Percentiles rank a stretch among this genome's conserved stretches.
These are phyloP conservation scores for Alternaria sp. DNA, from an alignment of 2,329 filamentous ascomycete genomes.

Conservation along the genomic window DNA sequence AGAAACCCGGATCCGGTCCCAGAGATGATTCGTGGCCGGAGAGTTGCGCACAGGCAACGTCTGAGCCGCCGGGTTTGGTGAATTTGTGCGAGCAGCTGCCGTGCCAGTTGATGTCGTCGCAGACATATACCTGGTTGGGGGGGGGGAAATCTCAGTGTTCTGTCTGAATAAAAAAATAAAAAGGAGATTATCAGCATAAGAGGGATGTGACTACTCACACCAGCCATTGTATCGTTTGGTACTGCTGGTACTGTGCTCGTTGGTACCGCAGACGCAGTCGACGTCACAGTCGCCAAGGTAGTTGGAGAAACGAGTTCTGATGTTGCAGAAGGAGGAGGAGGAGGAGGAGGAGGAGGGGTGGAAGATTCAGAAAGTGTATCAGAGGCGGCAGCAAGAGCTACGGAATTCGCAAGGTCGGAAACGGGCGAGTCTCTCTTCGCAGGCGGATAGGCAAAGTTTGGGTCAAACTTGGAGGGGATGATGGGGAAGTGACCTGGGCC, in stretches of 20 bases:
- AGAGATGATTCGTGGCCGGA: slow-evolving; percentile 30
- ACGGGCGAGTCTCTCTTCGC: background rate
- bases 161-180: background rate
- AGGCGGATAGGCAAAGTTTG: background rate
- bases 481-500: background rate
- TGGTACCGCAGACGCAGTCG: background rate
- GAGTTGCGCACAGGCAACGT: slow-evolving; percentile 27
- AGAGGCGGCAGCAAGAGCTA: background rate
- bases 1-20: slow-evolving; percentile 35
- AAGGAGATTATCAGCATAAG: background rate
- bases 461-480: background rate
- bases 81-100: slow-evolving; percentile 29
- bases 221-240: background rate
- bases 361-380: background rate
- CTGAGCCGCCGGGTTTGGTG: slow-evolving; percentile 24
- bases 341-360: too few relatives aligned
- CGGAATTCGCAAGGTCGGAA: background rate
- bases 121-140: slow-evolving; percentile 36
- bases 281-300: background rate
- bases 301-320: background rate
- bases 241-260: background rate
- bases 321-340: background rate
- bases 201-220: background rate
- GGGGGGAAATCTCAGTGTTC: background rate
- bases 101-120: slow-evolving; percentile 35